These are phyloP conservation scores for Capronia americana DNA, from an alignment of 2,329 filamentous ascomycete species.

Conservation along the genomic window DNA sequence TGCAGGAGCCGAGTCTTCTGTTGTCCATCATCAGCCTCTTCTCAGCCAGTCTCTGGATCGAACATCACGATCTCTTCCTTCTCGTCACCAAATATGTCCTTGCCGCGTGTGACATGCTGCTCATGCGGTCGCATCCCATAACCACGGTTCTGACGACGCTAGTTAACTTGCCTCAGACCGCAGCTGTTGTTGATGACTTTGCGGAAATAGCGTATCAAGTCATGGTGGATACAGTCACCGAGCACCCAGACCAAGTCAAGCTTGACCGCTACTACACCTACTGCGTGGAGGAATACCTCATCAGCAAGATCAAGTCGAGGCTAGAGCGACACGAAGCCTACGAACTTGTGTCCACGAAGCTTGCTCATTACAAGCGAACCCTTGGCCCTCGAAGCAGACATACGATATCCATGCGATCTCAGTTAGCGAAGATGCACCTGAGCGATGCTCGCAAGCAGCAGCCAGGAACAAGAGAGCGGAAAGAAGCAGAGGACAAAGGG, in stretches of 20 bases:
- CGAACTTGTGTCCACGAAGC: background rate
- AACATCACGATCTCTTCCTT: too few species aligned
- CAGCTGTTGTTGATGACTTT: background rate
- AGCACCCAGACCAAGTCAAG: background rate
- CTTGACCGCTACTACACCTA: constrained; percentile 7
- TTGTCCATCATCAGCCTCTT: too few species aligned
- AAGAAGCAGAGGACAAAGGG: too few species aligned
- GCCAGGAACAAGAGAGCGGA: background rate
- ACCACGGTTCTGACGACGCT: too few species aligned
- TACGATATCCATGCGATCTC: background rate
- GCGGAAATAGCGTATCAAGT: constrained; percentile 3
- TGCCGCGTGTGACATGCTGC: too few species aligned
- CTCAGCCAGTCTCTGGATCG: too few species aligned
- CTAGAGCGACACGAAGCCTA: too few species aligned
- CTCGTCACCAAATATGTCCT: too few species aligned
- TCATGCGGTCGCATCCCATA: too few species aligned
- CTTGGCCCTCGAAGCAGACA: background rate
- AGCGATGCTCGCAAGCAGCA: background rate
- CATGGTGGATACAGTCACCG: constrained; percentile 1
- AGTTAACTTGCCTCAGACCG: background rate
- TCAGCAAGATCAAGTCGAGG: background rate
- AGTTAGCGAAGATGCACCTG: constrained; percentile 1
- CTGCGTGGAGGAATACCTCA: background rate
- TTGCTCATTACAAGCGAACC: background rate
- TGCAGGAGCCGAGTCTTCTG: too few species aligned